Conservation (phyloP, 1,284 basidiomycete species). For the Austroboletus niveus region DNA sequence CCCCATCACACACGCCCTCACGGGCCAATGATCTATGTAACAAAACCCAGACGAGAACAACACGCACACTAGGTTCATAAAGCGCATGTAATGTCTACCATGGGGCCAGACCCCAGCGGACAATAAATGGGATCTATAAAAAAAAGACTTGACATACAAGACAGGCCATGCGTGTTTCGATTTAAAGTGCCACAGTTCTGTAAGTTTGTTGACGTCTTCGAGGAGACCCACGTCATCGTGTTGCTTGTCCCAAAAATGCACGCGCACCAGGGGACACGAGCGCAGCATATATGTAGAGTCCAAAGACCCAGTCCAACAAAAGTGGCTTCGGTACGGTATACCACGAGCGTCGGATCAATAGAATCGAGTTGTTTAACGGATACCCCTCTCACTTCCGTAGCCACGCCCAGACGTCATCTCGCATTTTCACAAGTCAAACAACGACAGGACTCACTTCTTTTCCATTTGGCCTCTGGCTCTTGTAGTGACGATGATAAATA, state of each 20-base stretch:
- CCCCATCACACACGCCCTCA: too few relatives aligned
- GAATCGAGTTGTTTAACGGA: conserved; percentile 95
- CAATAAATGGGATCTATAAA: too few relatives aligned
- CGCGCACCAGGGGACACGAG: conserved; percentile 83
- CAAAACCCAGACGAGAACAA: too few relatives aligned
- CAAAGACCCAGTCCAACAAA: conserved; percentile 96
- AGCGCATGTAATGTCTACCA: too few relatives aligned
- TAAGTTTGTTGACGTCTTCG: conserved; percentile 90
- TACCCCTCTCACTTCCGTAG: conserved; percentile 85
- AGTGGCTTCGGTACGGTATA: conserved; percentile 95
- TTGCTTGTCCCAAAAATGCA: conserved; percentile 84
- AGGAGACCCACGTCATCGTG: conserved; percentile 84
- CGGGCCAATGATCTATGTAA: too few relatives aligned
- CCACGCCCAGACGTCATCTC: conserved; percentile 34
- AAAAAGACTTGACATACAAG: conserved; percentile 54
- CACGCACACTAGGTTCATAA: too few relatives aligned
- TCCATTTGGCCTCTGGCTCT: conserved; percentile 99
- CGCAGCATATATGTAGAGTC: conserved; percentile 79
- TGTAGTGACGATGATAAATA: conserved; percentile 97
- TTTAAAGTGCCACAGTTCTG: conserved; percentile 89
- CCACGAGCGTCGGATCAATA: conserved; percentile 95
- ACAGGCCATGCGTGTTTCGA: conserved; percentile 89
- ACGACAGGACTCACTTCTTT: conserved; percentile 54
- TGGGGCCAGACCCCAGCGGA: too few relatives aligned
- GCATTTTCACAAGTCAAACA: not conserved